Base-by-base conservation (phyloP, 768 basidiomycete genomes). In the Cubamyces lactineus region DNA sequence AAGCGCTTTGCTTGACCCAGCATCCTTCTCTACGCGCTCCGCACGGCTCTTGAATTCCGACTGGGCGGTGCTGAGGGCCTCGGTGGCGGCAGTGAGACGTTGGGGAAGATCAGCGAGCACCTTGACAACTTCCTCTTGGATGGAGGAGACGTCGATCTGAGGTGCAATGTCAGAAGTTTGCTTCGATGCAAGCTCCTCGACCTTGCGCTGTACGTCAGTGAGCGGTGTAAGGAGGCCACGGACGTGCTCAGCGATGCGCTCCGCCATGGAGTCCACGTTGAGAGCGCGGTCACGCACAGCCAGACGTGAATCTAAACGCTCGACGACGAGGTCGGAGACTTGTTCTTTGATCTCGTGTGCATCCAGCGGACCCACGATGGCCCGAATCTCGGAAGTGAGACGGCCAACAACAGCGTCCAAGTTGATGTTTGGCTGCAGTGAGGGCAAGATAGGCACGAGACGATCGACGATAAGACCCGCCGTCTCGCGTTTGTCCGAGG, bases 331-430 rank as follows among this genome's bases (percentile, higher is more conserved):
- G 70, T 93, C 92, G 2, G 92, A 89, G 0, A 94, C 91, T 69
- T 92, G 90, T 69, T 94, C 92, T 77, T 92, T 92, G 71, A 94
- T 90, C 72, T 90, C 89, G 67, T 92, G 90, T 0, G 90, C 85
- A 68, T 94, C 92, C 23, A 94, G 83, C 0, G 88, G 89, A 0
- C 85, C 87, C 61, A 91, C 86, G 26, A 86, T 83, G 23, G 83
- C 82, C 54, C 87, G 84, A 43, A 94, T 81, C 73, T 93, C 92
- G 1, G 82, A 75, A 4, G 84, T 84, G 52, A 94, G 77, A 63
- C 89, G 79, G 24, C 79, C 71, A 8, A 84, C 80, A 51, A 93
- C 74, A 2, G 79, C 77, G 50, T 85, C 81, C 1, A 80, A 79
- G 67, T 93, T 86, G 38, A 80, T 43, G 21, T 72, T 64, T 12